Evolutionary conservation across 805 yeast species (phyloP).

Genomic region (Priceomyces carsonii): DNA sequence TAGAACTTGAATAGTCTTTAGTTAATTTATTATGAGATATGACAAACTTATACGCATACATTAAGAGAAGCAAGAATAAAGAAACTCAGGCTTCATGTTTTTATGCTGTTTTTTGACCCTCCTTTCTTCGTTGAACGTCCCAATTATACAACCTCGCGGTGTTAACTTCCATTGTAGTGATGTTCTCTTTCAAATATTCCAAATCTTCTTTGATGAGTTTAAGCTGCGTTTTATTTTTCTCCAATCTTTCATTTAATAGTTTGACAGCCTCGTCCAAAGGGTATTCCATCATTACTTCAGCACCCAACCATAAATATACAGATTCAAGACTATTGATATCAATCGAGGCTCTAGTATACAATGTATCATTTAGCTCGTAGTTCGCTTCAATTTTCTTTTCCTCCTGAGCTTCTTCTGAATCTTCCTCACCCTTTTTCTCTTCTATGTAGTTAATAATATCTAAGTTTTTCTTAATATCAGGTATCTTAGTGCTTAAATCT

Average conservation of each 20-base stretch:
- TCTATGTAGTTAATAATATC: slow-evolving; percentile 66
- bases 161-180: slow-evolving; percentile 97
- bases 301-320: slow-evolving; percentile 95
- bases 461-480: slow-evolving; percentile 88
- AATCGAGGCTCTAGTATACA: slow-evolving; percentile 80
- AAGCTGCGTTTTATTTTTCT: slow-evolving; percentile 60
- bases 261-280: slow-evolving; percentile 85
- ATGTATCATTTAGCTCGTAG: slow-evolving; percentile 90
- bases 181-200: slow-evolving; percentile 81
- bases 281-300: slow-evolving; percentile 95
- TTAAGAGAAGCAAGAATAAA: no score
- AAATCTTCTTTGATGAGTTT: slow-evolving; percentile 75
- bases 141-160: slow-evolving; percentile 89
- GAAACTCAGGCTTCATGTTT: no score
- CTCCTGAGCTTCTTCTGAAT: slow-evolving; percentile 27
- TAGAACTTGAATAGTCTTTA: slow-evolving; percentile 32
- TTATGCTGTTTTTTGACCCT: no score
- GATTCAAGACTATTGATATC: slow-evolving; percentile 52
- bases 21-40: neutral
- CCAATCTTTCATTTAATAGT: slow-evolving; percentile 61
- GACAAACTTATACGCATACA: no score
- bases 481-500: slow-evolving; percentile 69
- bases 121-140: slow-evolving; percentile 79
- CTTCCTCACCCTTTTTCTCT: slow-evolving; percentile 40
- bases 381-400: slow-evolving; percentile 56